A percentile compares a stretch with the other conserved stretches of the same genome.
Conservation (phyloP, 2,329 filamentous ascomycete genomes). For the Chaetomiaceae sp. region DNA sequence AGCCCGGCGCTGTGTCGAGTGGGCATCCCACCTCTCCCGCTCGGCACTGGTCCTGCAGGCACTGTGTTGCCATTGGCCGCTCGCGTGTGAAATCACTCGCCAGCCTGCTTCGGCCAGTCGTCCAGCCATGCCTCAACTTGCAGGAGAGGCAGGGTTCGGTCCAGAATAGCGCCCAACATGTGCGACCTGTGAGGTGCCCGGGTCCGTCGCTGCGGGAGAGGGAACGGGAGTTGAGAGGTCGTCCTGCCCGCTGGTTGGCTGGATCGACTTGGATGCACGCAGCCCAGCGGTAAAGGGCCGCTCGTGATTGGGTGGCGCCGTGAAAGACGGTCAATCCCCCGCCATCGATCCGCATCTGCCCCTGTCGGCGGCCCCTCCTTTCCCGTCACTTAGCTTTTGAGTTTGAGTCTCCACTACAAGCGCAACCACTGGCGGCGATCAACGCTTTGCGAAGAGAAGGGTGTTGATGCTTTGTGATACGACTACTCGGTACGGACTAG, state of each 20-base stretch:
- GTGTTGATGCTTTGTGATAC: neutral
- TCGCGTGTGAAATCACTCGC: slow-evolving; percentile 35
- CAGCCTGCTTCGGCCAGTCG: slow-evolving; percentile 38
- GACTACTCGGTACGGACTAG: too few relatives aligned
- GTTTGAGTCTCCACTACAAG: neutral
- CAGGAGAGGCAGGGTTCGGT: slow-evolving; percentile 32
- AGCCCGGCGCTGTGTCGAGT: slow-evolving; percentile 38
- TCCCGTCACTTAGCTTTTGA: neutral
- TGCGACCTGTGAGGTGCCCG: slow-evolving; percentile 20
- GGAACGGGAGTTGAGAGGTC: slow-evolving; percentile 24
- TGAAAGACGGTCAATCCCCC: slow-evolving; percentile 18
- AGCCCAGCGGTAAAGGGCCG: slow-evolving; percentile 33
- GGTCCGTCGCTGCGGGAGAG: slow-evolving; percentile 23
- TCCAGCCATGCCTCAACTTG: slow-evolving; percentile 35
- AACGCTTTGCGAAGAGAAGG: too few relatives aligned
- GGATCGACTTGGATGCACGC: slow-evolving; percentile 29
- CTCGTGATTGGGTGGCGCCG: slow-evolving; percentile 21
- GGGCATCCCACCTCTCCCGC: slow-evolving; percentile 22
- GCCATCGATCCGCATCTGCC: slow-evolving; percentile 18
- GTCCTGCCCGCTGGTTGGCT: slow-evolving; percentile 39
- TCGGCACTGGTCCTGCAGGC: slow-evolving; percentile 27
- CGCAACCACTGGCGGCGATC: neutral
- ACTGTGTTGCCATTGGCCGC: slow-evolving; percentile 31
- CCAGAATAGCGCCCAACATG: slow-evolving; percentile 34
- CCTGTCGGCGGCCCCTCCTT: slow-evolving; percentile 13